These are phyloP conservation scores for Helianthus annuus DNA, from an alignment of 129 eudicot species.

Conservation along the genomic window HanXRQr2.0-SUNRISE NC_035448.2:186228389-186228888, in stretches of 20 bases:
- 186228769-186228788: neutral
- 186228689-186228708: neutral
- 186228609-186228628: neutral
- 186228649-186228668: neutral
- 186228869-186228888: conserved; percentile 99
- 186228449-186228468: conserved; percentile 35
- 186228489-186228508: conserved; percentile 28
- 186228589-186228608: neutral
- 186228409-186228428: conserved; percentile 38
- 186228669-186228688: neutral
- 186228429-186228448: conserved; percentile 92
- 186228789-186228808: neutral
- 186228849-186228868: conserved; percentile 99
- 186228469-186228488: conserved; percentile 38
- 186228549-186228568: neutral
- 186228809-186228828: conserved; percentile 12
- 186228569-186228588: neutral
- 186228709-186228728: neutral
- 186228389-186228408: neutral
- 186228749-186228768: neutral
- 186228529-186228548: conserved; percentile 2
- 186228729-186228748: neutral
- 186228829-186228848: conserved; percentile 79
- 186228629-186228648: neutral
- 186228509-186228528: conserved; percentile 7